A percentile compares a stretch with the other conserved stretches of the same genome.
These are phyloP conservation scores for Salix exigua DNA, from an alignment of 345 rosid genomes.

Conservation along the genomic window DNA sequence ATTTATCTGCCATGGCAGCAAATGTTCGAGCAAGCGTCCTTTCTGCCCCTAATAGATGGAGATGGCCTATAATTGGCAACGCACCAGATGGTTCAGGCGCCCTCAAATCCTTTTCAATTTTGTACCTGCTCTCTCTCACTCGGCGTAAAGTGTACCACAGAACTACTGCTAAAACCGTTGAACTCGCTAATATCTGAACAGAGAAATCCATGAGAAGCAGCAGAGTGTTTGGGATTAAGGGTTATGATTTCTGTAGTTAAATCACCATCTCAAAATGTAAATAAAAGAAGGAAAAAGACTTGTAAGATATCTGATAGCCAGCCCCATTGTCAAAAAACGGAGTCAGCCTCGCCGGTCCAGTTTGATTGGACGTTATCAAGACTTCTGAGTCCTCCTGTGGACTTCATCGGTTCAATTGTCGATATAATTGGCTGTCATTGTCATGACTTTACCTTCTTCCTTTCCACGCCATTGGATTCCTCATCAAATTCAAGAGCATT, in stretches of 20 bases:
- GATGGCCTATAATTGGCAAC: conserved; percentile 22
- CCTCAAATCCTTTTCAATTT: background rate
- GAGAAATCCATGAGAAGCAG: background rate
- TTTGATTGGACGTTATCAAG: too few species aligned
- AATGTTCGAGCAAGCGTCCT: conserved; percentile 26
- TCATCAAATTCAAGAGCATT: too few species aligned
- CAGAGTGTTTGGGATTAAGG: background rate
- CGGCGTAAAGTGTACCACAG: conserved; percentile 4
- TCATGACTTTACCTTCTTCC: background rate
- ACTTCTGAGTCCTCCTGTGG: too few species aligned
- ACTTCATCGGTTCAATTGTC: background rate
- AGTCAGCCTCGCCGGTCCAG: too few species aligned
- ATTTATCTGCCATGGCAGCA: conserved; percentile 18
- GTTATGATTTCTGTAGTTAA: background rate
- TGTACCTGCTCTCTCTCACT: background rate
- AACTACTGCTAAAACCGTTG: conserved; percentile 1
- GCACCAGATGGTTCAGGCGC: conserved; percentile 19
- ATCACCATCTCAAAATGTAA: too few species aligned
- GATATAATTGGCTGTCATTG: background rate
- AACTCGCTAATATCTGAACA: background rate
- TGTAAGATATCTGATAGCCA: too few species aligned
- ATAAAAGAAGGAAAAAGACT: too few species aligned
- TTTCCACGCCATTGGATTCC: too few species aligned
- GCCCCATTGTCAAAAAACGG: too few species aligned
- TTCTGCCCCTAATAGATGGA: conserved; percentile 11